Evolutionary conservation across 179 eudicot species (phyloP).

Genomic region (Monotropa hypopitys): DNA sequence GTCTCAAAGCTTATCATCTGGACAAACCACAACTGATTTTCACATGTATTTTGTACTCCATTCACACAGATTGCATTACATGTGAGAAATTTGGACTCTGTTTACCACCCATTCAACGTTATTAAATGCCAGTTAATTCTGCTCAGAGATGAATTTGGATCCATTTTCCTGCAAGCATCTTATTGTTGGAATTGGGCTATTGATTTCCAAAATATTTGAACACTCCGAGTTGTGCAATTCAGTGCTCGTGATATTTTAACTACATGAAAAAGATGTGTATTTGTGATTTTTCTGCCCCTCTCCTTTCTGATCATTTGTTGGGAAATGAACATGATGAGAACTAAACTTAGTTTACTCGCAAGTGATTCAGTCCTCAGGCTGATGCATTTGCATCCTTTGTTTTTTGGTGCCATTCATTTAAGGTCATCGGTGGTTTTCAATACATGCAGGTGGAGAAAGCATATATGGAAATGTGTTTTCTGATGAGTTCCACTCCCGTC

Average conservation of each 20-base stretch:
- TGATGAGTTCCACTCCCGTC: slow-evolving; percentile 89
- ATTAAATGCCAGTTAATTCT: neutral
- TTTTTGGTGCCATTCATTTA: neutral
- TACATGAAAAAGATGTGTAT: neutral
- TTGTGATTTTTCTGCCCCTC: neutral
- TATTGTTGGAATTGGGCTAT: neutral
- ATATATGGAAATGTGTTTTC: slow-evolving; percentile 67
- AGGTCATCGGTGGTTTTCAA: neutral
- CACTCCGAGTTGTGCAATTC: neutral
- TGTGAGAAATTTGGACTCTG: neutral
- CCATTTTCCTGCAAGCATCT: neutral
- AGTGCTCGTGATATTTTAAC: neutral
- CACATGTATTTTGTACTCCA: neutral
- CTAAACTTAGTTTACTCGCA: neutral
- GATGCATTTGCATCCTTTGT: slow-evolving; percentile 2
- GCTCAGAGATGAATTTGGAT: neutral
- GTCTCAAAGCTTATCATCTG: neutral
- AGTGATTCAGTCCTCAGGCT: neutral
- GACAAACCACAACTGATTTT: neutral
- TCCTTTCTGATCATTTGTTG: neutral
- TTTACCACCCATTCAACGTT: neutral
- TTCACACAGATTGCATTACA: neutral
- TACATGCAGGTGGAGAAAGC: slow-evolving; percentile 77
- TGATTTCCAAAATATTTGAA: neutral
- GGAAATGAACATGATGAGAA: neutral